These are phyloP conservation scores for Aspergillus baeticus DNA, from an alignment of 495 filamentous ascomycete species.

Conservation along the genomic window DNA sequence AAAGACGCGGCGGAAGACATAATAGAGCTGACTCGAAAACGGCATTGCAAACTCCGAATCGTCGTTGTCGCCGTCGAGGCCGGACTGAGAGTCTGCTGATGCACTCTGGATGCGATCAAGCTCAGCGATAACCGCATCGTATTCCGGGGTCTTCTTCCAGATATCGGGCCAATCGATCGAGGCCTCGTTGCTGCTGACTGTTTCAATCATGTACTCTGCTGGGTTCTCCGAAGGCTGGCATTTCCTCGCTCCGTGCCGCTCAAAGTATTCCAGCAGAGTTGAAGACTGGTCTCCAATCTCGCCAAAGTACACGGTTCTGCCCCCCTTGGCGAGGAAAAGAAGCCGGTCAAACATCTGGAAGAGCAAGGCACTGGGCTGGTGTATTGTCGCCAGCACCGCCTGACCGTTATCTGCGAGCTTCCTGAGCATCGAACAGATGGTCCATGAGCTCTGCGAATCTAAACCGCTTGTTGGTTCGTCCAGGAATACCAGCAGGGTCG, in stretches of 20 bases:
- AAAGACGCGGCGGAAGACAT: conserved; percentile 52
- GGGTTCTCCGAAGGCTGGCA: conserved; percentile 71
- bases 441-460: conserved; percentile 84
- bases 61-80: conserved; percentile 31
- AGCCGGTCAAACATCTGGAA: conserved; percentile 91
- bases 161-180: conserved; percentile 75
- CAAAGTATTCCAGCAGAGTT: conserved; percentile 74
- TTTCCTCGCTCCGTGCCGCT: conserved; percentile 68
- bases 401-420: conserved; percentile 83
- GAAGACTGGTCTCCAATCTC: conserved; percentile 79
- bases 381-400: conserved; percentile 88
- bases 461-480: conserved; percentile 90
- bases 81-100: conserved; percentile 21
- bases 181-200: conserved; percentile 86
- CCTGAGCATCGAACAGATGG: conserved; percentile 77
- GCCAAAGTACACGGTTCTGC: conserved; percentile 84
- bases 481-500: conserved; percentile 79
- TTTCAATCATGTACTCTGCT: conserved; percentile 94
- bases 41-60: conserved; percentile 49
- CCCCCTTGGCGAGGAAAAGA: conserved; percentile 76
- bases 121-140: conserved; percentile 61
- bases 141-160: conserved; percentile 77
- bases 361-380: conserved; percentile 86
- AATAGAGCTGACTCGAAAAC: conserved; percentile 48
- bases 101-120: conserved; percentile 54